Percentiles rank a stretch among this genome's conserved stretches.
phyloP scores from a whole-genome alignment of 768 basidiomycete genomes.

The Pisolithus sp. region DNA sequence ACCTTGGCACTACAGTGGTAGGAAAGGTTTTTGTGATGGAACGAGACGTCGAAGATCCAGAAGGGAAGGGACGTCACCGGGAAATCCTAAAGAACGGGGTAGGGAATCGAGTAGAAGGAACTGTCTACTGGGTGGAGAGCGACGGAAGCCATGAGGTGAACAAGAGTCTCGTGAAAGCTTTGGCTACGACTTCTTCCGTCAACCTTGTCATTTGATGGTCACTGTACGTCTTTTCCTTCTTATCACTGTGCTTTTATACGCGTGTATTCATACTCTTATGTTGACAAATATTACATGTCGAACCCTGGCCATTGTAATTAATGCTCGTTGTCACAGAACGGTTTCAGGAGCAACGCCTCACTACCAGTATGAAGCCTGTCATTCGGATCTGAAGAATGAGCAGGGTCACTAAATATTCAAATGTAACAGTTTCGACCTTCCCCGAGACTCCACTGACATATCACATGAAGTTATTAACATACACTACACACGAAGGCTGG shows the following conservation, averaged over 20 bases:
- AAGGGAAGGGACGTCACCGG: slow-evolving; percentile 30
- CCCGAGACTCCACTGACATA: too few species aligned
- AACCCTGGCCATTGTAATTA: too few species aligned
- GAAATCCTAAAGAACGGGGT: slow-evolving; percentile 8
- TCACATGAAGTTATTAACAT: too few species aligned
- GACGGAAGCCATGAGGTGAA: slow-evolving; percentile 13
- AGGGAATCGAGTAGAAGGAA: slow-evolving; percentile 11
- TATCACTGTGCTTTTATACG: background rate
- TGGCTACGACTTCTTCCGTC: slow-evolving; percentile 8
- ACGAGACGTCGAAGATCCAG: slow-evolving; percentile 26
- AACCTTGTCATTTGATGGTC: slow-evolving; percentile 16
- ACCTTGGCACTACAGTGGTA: slow-evolving; percentile 25
- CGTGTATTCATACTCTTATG: background rate
- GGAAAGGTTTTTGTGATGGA: slow-evolving; percentile 13
- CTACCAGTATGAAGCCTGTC: too few species aligned
- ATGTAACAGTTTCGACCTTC: too few species aligned
- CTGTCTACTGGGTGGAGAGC: slow-evolving; percentile 17
- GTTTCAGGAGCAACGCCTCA: too few species aligned
- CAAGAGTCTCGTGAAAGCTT: slow-evolving; percentile 13
- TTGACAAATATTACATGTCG: background rate
- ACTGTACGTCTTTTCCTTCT: background rate
- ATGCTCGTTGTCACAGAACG: too few species aligned
- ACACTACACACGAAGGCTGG: too few species aligned
- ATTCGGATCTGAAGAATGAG: too few species aligned
- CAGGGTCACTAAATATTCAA: too few species aligned